These are phyloP conservation scores for Phaeoacremonium minimum DNA, from an alignment of 2,329 filamentous ascomycete genomes.

Conservation along the genomic window DNA sequence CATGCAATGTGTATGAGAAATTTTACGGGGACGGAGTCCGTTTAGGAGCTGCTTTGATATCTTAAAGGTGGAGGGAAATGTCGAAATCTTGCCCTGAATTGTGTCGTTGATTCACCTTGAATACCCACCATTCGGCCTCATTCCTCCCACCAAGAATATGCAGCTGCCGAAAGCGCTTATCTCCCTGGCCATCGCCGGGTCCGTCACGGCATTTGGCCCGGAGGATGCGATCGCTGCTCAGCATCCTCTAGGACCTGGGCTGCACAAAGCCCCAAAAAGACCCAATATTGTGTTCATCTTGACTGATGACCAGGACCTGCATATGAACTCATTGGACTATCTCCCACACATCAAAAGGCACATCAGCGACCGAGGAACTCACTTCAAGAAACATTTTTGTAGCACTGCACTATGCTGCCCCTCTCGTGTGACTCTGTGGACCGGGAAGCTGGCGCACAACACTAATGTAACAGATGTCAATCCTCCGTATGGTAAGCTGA, in stretches of 20 bases:
- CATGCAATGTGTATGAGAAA: too few relatives aligned
- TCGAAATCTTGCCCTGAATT: too few relatives aligned
- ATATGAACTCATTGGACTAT: slow-evolving; percentile 54
- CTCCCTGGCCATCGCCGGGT: not conserved
- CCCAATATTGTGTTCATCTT: slow-evolving; percentile 60
- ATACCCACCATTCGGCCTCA: too few relatives aligned
- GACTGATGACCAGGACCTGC: slow-evolving; percentile 62
- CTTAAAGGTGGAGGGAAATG: too few relatives aligned
- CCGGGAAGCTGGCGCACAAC: slow-evolving; percentile 58
- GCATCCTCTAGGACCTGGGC: not conserved
- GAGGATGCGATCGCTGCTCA: too few relatives aligned
- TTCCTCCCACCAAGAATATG: too few relatives aligned
- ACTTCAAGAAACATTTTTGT: slow-evolving; percentile 54
- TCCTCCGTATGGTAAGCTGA: slow-evolving; percentile 51
- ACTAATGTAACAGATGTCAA: slow-evolving; percentile 60
- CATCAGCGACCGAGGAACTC: slow-evolving; percentile 49
- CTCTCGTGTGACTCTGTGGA: slow-evolving; percentile 56
- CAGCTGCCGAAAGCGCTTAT: not conserved
- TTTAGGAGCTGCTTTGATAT: too few relatives aligned
- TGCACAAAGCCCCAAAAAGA: not conserved
- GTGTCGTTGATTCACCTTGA: too few relatives aligned
- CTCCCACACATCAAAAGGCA: slow-evolving; percentile 51
- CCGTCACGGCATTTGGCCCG: not conserved
- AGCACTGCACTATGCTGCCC: slow-evolving; percentile 61
- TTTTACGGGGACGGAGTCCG: too few relatives aligned